Conservation (phyloP, 2,329 filamentous ascomycete genomes). For the Cordyceps javanica region DNA sequence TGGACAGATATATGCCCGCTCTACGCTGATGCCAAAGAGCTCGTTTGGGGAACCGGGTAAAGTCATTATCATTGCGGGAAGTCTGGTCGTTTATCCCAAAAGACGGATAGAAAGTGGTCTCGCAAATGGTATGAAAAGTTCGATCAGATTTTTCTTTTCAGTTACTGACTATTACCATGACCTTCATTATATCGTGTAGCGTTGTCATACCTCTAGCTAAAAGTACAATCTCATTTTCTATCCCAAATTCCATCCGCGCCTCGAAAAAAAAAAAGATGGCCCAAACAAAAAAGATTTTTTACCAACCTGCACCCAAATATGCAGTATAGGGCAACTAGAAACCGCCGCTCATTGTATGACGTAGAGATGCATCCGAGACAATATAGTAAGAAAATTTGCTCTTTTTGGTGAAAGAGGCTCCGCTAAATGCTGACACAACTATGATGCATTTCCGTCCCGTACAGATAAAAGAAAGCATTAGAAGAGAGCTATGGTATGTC, state of each 20-base stretch:
- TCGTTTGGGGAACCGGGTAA: constrained; percentile 40
- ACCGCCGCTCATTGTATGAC: not conserved
- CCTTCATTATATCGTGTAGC: constrained; percentile 2
- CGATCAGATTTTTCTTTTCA: not conserved
- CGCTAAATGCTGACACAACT: constrained; percentile 4
- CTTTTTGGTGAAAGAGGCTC: not conserved
- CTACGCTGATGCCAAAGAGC: constrained; percentile 61
- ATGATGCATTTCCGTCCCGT: not conserved
- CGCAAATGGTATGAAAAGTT: too few species aligned
- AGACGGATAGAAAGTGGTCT: too few species aligned
- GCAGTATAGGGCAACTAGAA: not conserved
- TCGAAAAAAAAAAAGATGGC: not conserved
- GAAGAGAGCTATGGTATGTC: not conserved
- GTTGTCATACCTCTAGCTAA: not conserved
- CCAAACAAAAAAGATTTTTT: not conserved
- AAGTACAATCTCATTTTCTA: constrained; percentile 1
- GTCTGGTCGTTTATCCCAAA: too few species aligned
- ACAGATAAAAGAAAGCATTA: not conserved
- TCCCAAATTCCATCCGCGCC: not conserved
- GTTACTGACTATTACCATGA: not conserved
- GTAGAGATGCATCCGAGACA: not conserved
- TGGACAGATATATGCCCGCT: constrained; percentile 79
- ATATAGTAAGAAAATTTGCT: not conserved
- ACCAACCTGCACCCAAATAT: not conserved
- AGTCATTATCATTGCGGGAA: too few species aligned